Evolutionary conservation across 208 protist genomes (phyloP), one percentile per base, ranked within the genome.

Genomic region (Trypanosoma caninum): DNA sequence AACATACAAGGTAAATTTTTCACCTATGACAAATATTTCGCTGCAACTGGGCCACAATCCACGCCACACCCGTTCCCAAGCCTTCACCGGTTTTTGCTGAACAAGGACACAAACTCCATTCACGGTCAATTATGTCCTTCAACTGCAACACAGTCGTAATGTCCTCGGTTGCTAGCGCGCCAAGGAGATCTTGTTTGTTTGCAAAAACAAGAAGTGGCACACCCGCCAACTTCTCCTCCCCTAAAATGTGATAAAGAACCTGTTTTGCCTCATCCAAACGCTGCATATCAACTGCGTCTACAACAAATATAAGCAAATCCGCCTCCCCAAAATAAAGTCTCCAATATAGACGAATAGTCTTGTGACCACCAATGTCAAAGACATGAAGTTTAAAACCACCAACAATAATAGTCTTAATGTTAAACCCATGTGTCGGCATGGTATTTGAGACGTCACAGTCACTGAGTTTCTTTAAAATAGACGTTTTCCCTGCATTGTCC

Each of bases 401-500:
- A 5, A 78, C 71, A 18, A 73, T 31, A 5, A 99, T 72, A 18
- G 88, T 95, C 78, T 99, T 98, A 44, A 99, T 97, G 56, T 97
- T 97, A 68, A 99, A 99, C 11, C 98, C 98, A 54, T 98, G 94
- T 16, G 98, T 99, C 28, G 97, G 95, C 51, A 86, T 97, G 14
- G 97, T 92, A 48, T 92, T 70, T 9, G 78, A 82, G 20, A 95
- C 87, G 52, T 99, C 94, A 58, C 98, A 96, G 41, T 97, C 85
- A 44, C 74, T 81, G 6, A 99, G 76, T 65, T 88, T 79, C 46
- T 95, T 94, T 34, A 99, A 64, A 34, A 96, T 91, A 38, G 94
- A 96, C 0, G 97, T 99, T 71, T 99, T 99, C 28, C 97, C 97
- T 2, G 97, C 83, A 66, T 98, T 99, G 78, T 99, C 97, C 3